phyloP scores from a whole-genome alignment of 345 rosid genomes.

The Toxicodendron radicans region DNA sequence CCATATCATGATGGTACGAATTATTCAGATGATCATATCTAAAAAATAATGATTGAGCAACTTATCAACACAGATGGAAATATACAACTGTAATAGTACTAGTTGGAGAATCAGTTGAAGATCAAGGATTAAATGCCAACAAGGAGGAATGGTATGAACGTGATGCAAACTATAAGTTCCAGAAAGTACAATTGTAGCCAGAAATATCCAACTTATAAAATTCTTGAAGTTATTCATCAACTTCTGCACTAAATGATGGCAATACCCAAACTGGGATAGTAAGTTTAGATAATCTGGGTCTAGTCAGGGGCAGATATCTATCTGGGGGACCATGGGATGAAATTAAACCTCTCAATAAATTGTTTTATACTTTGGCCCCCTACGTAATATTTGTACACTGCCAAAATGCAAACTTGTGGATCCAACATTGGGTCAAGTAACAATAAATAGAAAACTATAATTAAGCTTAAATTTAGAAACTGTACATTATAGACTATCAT shows the following conservation, averaged over 20 bases:
- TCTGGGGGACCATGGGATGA: neutral
- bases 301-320: neutral
- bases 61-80: neutral
- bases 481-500: neutral
- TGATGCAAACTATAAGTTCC: neutral
- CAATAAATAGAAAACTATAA: neutral
- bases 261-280: neutral
- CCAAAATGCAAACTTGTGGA: too few relatives aligned
- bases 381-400: too few relatives aligned
- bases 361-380: neutral
- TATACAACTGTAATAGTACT: neutral
- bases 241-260: neutral
- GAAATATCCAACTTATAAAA: neutral
- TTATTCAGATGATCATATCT: slow-evolving; percentile 63
- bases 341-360: neutral
- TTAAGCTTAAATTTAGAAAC: neutral
- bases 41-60: slow-evolving; percentile 14
- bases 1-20: slow-evolving; percentile 77
- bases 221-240: slow-evolving; percentile 4
- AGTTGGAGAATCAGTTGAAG: neutral
- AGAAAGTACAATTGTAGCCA: neutral
- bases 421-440: neutral
- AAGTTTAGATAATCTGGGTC: neutral
- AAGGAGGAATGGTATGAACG: neutral
- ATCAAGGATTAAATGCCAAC: neutral